These are phyloP conservation scores for Melampsora larici-populina DNA, from an alignment of 1,284 basidiomycete species.

Conservation along the genomic window DNA sequence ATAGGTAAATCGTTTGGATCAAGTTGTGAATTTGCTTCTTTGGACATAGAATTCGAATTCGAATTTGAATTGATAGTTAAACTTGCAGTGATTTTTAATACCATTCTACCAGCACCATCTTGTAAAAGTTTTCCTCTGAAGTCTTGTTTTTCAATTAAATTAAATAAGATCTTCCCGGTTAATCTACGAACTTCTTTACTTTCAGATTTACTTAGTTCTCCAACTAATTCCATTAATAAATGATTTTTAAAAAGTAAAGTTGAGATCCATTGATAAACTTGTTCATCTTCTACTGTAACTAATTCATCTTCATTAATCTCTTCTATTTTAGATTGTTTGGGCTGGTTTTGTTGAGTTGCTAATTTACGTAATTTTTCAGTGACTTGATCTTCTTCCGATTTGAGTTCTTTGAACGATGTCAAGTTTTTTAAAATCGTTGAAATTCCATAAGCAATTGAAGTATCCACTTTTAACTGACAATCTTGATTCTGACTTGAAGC, in stretches of 20 bases:
- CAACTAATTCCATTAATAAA: conserved; percentile 63
- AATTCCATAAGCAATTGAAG: conserved; percentile 62
- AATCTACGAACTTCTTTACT: conserved; percentile 52
- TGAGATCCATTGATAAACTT: conserved; percentile 63
- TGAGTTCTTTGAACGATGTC: conserved; percentile 64
- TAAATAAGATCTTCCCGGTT: conserved; percentile 63
- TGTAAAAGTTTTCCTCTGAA: conserved; percentile 76
- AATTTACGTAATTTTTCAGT: conserved; percentile 46
- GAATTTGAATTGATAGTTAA: conserved; percentile 21
- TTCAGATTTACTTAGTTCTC: conserved; percentile 56
- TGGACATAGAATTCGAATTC: conserved; percentile 3
- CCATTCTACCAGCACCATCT: conserved; percentile 72
- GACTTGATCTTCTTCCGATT: conserved; percentile 68
- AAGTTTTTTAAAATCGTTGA: conserved; percentile 71
- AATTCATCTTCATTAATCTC: conserved; percentile 56
- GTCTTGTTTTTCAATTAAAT: conserved; percentile 70
- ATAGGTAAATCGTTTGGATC: conserved; percentile 62
- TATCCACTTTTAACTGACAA: neutral
- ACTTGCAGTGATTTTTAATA: conserved; percentile 61
- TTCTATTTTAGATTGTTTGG: conserved; percentile 42
- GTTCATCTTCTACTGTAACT: conserved; percentile 63
- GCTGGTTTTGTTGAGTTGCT: conserved; percentile 45
- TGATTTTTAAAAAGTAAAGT: conserved; percentile 62
- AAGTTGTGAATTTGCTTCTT: conserved; percentile 18
- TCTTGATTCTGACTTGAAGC: no score